phyloP scores from a whole-genome alignment of 2,329 filamentous ascomycete genomes.

The Pezicula rhizophila region DNA sequence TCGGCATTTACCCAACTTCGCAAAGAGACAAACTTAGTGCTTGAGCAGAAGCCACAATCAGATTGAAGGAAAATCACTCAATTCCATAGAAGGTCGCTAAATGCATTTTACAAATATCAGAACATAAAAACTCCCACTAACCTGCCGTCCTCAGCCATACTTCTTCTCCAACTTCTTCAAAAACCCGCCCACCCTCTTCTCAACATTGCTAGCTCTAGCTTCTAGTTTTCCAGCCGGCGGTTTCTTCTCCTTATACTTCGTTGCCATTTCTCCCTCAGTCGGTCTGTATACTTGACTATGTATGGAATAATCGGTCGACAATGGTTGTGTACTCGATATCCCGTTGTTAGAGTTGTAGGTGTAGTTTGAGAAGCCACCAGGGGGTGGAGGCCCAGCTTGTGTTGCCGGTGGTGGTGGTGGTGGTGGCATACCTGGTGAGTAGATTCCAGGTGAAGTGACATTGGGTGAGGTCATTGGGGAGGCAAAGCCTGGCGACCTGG shows the following conservation, averaged over 20 bases:
- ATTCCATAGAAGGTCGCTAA: neutral
- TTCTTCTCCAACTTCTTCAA: conserved; percentile 75
- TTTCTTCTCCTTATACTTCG: conserved; percentile 36
- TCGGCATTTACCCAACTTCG: no score
- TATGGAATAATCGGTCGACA: conserved; percentile 45
- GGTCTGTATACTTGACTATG: conserved; percentile 68
- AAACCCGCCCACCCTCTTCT: conserved; percentile 66
- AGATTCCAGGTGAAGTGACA: conserved; percentile 18
- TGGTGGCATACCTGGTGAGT: conserved; percentile 11
- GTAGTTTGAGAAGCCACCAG: conserved; percentile 53
- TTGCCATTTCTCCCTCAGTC: conserved; percentile 51
- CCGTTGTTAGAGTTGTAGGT: conserved; percentile 30
- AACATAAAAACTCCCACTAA: neutral
- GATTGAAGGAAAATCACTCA: no score
- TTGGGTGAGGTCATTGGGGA: conserved; percentile 18
- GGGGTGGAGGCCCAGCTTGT: conserved; percentile 29
- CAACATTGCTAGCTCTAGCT: conserved; percentile 58
- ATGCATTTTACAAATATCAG: neutral
- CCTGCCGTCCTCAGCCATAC: conserved; percentile 18
- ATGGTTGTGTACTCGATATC: conserved; percentile 25
- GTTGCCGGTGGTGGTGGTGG: conserved; percentile 15
- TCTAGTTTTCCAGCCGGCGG: conserved; percentile 52
- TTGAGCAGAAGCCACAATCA: no score
- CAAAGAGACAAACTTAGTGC: no score
- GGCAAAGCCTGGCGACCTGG: conserved; percentile 39